Base-by-base conservation (phyloP, 257 asterid species). In the Datura wrightii region DNA sequence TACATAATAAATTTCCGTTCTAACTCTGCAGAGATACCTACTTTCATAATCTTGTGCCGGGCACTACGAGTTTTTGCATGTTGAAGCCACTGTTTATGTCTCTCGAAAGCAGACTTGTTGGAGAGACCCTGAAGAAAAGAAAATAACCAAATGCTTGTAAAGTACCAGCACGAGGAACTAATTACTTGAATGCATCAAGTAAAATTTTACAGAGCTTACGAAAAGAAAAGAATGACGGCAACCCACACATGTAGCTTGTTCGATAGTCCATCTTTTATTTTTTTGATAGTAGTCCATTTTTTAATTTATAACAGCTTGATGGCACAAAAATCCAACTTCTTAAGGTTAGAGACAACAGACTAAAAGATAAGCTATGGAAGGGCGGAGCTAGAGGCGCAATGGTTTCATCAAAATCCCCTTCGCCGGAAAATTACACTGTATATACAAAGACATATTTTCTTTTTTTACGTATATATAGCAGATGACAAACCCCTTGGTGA, bases 31-130 rank as follows among this genome's bases (percentile, higher is more conserved):
- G 53, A 59, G 82, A 79, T 37, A 50, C 97, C 36, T 91, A 95
- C 99, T 91, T 93, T 95, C 95, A 95, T 93, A 82, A 95, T 95
- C 90, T 95, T 95, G 93, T 95, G 98, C 5, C 97, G 92, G 71
- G 98, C 98, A 87, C 98, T 94, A 70, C 96, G 99, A 58, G 99
- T 95, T 91, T 95, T 95, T 82, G 99, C 99, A 89, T 94, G 95
- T 83, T 91, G 96, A 88, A 93, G 86, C 99, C 98, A 94, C 90
- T 95, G 98, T 85, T 95, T 94, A 87, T 94, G 98, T 86, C 98
- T 92, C 92, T 93, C 94, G 84, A 94, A 94, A 81, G 97, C 97
- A 86, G 98, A 94, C 92, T 94, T 94, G 88, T 89, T 91, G 5
- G 99, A 95, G 72, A 94, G 95, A 15, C 95, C 99, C 99, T 95